Percentiles rank a stretch among this genome's conserved stretches.
These are phyloP conservation scores for Russula sp. DNA, from an alignment of 768 basidiomycete genomes.

Conservation along the genomic window DNA sequence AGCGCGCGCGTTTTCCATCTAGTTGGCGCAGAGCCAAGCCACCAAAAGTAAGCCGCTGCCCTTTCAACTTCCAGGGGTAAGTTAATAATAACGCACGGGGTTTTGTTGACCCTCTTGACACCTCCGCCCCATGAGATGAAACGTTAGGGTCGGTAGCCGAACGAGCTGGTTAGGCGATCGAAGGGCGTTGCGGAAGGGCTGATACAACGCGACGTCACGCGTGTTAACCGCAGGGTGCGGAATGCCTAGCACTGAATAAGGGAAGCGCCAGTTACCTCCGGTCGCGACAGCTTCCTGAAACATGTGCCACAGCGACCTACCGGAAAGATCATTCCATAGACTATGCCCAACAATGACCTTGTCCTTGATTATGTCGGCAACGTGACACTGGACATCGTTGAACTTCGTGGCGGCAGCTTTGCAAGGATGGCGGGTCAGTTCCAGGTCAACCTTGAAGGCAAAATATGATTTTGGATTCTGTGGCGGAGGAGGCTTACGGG, in stretches of 20 bases:
- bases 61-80: background rate
- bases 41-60: conserved; percentile 13
- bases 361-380: conserved; percentile 60
- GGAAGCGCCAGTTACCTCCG: conserved; percentile 18
- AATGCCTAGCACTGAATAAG: conserved; percentile 60
- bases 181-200: conserved; percentile 72
- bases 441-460: background rate
- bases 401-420: conserved; percentile 52
- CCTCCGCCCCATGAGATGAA: conserved; percentile 75
- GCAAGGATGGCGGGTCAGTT: background rate
- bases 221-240: conserved; percentile 74
- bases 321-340: conserved; percentile 77
- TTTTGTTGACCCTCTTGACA: conserved; percentile 68
- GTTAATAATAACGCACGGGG: conserved; percentile 47
- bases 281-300: conserved; percentile 4
- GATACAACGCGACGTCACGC: conserved; percentile 75
- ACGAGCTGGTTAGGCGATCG: conserved; percentile 59
- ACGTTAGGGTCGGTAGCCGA: conserved; percentile 73
- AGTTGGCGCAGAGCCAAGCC: conserved; percentile 15
- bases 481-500: conserved; percentile 30
- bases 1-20: conserved; percentile 76
- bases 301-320: conserved; percentile 34
- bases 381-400: conserved; percentile 54
- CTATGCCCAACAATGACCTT: conserved; percentile 72
- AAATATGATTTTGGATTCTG: background rate